Conservation (phyloP, 2,329 filamentous ascomycete species). For the Colletotrichum endophyticum region DNA sequence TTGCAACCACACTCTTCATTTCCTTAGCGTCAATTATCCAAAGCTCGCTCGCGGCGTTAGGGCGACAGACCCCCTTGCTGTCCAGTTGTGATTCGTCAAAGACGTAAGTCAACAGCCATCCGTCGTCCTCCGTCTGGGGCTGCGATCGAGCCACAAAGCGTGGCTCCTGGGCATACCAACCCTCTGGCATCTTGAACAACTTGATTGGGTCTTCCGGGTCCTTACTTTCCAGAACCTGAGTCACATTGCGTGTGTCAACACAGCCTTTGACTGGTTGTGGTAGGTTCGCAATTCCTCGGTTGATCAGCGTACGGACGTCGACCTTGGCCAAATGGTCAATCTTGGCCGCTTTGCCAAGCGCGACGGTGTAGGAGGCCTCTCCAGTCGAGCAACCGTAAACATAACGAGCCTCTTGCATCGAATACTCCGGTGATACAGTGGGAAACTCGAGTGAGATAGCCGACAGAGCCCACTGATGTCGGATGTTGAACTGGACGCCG, state of each 20-base stretch:
- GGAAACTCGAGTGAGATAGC: slow-evolving; percentile 74
- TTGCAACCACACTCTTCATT: slow-evolving; percentile 66
- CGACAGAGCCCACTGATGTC: slow-evolving; percentile 68
- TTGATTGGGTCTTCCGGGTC: slow-evolving; percentile 61
- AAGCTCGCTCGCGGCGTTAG: slow-evolving; percentile 60
- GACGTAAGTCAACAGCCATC: slow-evolving; percentile 71
- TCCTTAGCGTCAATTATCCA: slow-evolving; percentile 71
- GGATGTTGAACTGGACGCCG: slow-evolving; percentile 43
- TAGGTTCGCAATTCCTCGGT: slow-evolving; percentile 49
- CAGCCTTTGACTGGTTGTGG: slow-evolving; percentile 61
- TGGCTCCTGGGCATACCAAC: slow-evolving; percentile 71
- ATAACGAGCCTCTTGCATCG: slow-evolving; percentile 64
- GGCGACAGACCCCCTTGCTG: slow-evolving; percentile 46
- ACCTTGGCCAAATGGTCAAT: slow-evolving; percentile 71
- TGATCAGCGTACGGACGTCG: slow-evolving; percentile 58
- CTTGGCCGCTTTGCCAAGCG: slow-evolving; percentile 68
- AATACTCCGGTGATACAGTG: slow-evolving; percentile 55
- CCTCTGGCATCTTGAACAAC: slow-evolving; percentile 64
- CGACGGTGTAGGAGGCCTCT: slow-evolving; percentile 60
- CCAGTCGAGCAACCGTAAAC: slow-evolving; percentile 72
- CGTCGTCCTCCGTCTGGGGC: slow-evolving; percentile 62
- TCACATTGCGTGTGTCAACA: slow-evolving; percentile 61
- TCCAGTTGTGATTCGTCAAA: slow-evolving; percentile 72
- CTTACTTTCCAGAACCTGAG: slow-evolving; percentile 52
- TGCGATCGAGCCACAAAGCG: slow-evolving; percentile 61